Evolutionary conservation across 352 stramenopile genomes (phyloP).

Genomic region (Peronospora farinosa): DNA sequence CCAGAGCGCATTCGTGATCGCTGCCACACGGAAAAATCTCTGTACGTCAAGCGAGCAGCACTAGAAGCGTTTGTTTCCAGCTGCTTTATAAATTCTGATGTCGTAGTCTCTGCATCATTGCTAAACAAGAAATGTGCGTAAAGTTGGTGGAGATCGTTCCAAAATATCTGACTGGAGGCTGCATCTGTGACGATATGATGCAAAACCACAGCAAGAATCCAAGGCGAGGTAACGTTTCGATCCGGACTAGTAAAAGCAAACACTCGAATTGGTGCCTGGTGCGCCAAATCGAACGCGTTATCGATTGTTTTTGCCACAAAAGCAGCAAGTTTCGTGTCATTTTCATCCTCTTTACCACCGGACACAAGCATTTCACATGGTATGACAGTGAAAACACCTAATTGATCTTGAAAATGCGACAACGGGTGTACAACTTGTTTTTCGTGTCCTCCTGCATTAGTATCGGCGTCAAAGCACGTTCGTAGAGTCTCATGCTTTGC

Average conservation of each 20-base stretch:
- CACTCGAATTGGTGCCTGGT: conserved; percentile 35
- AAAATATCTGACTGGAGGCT: conserved; percentile 41
- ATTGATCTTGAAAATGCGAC: conserved; percentile 10
- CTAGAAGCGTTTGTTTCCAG: conserved; percentile 9
- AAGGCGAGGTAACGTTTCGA: conserved; percentile 1
- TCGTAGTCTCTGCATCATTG: background rate
- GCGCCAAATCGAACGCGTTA: conserved; percentile 33
- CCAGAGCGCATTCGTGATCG: conserved; percentile 31
- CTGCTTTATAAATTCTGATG: background rate
- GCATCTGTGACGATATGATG: conserved; percentile 56
- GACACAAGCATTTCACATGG: conserved; percentile 1
- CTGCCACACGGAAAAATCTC: conserved; percentile 48
- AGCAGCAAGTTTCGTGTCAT: background rate
- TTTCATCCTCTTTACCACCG: background rate
- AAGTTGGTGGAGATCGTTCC: conserved; percentile 29
- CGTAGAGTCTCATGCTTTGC: conserved; percentile 40
- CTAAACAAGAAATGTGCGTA: conserved; percentile 18
- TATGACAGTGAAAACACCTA: conserved; percentile 6
- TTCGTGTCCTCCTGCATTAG: conserved; percentile 24
- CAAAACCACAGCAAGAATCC: conserved; percentile 37
- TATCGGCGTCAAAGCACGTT: conserved; percentile 32
- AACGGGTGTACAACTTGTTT: conserved; percentile 30
- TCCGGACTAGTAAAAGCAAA: conserved; percentile 19
- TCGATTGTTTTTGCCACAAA: conserved; percentile 23
- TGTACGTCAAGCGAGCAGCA: conserved; percentile 26